Evolutionary conservation across 2,329 filamentous ascomycete species (phyloP).

Genomic region (Penicillium capsulatum): DNA sequence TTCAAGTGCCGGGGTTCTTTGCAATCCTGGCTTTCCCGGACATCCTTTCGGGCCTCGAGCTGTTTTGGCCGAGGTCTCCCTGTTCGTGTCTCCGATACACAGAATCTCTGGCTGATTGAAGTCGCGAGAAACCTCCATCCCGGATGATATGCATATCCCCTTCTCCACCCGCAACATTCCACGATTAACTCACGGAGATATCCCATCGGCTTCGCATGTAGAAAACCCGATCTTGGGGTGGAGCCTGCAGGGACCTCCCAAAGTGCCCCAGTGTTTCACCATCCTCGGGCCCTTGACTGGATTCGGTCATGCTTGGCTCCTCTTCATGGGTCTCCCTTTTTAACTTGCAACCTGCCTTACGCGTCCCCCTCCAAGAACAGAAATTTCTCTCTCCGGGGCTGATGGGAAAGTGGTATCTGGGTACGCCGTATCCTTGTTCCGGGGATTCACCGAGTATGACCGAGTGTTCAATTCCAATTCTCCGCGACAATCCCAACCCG

Average conservation of each 20-base stretch:
- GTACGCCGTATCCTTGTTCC: too few relatives aligned
- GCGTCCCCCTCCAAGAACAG: constrained; percentile 17
- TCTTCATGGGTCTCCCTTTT: constrained; percentile 14
- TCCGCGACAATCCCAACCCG: too few relatives aligned
- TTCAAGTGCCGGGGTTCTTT: too few relatives aligned
- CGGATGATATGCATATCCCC: too few relatives aligned
- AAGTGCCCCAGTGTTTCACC: constrained; percentile 26
- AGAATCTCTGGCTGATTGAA: too few relatives aligned
- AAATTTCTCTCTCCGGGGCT: not conserved
- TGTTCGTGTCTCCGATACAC: too few relatives aligned
- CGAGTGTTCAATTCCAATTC: too few relatives aligned
- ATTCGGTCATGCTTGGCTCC: constrained; percentile 17
- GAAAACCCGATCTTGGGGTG: constrained; percentile 13
- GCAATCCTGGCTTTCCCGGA: too few relatives aligned
- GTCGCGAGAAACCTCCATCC: too few relatives aligned
- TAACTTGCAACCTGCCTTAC: constrained; percentile 28
- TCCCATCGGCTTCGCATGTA: constrained; percentile 5
- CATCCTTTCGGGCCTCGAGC: constrained; percentile 6
- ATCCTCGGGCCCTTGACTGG: constrained; percentile 28
- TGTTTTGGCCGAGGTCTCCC: constrained; percentile 2
- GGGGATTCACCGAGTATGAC: too few relatives aligned
- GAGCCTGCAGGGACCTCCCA: constrained; percentile 10
- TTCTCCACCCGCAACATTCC: too few relatives aligned
- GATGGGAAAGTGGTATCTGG: not conserved
- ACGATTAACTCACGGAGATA: not conserved